A percentile compares a stretch with the other conserved stretches of the same genome.
phyloP scores from a whole-genome alignment of 1,284 basidiomycete species.

The Trichosporon asahii region DNA sequence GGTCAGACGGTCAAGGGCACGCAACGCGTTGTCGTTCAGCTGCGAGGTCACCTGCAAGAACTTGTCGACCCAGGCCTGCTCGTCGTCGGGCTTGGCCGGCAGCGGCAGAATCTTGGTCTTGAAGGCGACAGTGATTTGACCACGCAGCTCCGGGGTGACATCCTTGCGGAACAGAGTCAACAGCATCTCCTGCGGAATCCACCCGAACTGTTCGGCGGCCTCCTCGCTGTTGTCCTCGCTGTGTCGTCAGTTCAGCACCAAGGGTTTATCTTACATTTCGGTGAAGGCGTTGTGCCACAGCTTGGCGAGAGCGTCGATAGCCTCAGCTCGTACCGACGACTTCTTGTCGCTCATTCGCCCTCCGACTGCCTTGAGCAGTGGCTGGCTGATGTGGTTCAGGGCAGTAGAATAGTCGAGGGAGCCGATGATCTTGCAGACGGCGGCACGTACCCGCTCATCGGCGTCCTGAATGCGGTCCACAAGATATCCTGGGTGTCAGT shows the following conservation, averaged over 20 bases:
- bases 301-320: constrained; percentile 71
- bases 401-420: constrained; percentile 87
- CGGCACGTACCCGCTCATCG: constrained; percentile 85
- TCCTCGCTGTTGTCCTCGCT: constrained; percentile 75
- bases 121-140: constrained; percentile 50
- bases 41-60: constrained; percentile 70
- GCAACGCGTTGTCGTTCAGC: constrained; percentile 63
- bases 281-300: constrained; percentile 79
- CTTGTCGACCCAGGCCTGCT: constrained; percentile 78
- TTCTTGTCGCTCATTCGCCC: constrained; percentile 82
- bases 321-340: constrained; percentile 75
- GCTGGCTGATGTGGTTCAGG: constrained; percentile 70
- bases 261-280: constrained; percentile 71
- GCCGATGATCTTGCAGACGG: constrained; percentile 75
- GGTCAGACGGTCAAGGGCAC: constrained; percentile 62
- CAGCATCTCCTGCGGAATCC: constrained; percentile 83
- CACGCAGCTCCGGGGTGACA: constrained; percentile 57
- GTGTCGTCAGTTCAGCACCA: constrained; percentile 8
- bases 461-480: constrained; percentile 72
- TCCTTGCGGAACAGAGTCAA: constrained; percentile 53
- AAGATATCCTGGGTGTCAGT: constrained; percentile 58
- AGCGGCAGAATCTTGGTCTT: constrained; percentile 76
- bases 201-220: constrained; percentile 77
- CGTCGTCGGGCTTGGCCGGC: constrained; percentile 63
- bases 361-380: constrained; percentile 64